phyloP scores from a whole-genome alignment of 805 yeast genomes.

The Metschnikowia drakensbergensis region DNA sequence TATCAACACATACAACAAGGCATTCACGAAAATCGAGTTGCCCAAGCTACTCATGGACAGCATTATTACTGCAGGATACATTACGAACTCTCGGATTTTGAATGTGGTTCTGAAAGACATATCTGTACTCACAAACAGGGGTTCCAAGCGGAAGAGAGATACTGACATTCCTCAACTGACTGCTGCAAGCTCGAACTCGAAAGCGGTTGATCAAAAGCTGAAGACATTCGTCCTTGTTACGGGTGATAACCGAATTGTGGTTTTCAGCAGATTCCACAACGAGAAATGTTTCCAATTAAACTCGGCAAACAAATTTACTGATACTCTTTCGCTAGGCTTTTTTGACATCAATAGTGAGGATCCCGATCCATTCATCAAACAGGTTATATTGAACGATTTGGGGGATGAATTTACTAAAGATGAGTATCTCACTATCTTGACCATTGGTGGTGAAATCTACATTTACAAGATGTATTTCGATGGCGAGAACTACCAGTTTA shows the following conservation, averaged over 20 bases:
- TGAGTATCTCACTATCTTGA: slow-evolving; percentile 65
- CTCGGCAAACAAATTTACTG: slow-evolving; percentile 46
- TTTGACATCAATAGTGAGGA: slow-evolving; percentile 50
- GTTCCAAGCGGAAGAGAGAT: slow-evolving; percentile 30
- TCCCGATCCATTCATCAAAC: slow-evolving; percentile 74
- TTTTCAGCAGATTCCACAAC: slow-evolving; percentile 53
- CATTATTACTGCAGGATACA: slow-evolving; percentile 67
- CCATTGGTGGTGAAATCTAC: slow-evolving; percentile 76
- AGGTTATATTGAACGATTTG: slow-evolving; percentile 55
- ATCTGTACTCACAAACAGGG: slow-evolving; percentile 23
- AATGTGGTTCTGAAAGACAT: slow-evolving; percentile 36
- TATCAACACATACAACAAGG: slow-evolving; percentile 37
- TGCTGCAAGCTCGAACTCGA: background rate
- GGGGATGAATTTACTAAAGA: slow-evolving; percentile 56
- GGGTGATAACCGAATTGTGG: slow-evolving; percentile 70
- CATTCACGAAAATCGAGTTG: slow-evolving; percentile 32
- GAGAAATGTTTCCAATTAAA: slow-evolving; percentile 53
- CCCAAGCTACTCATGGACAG: slow-evolving; percentile 42
- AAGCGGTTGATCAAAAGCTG: slow-evolving; percentile 24
- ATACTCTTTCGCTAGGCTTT: slow-evolving; percentile 38
- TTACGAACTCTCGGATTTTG: slow-evolving; percentile 49
- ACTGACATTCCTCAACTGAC: slow-evolving; percentile 4
- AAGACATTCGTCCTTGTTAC: slow-evolving; percentile 62
- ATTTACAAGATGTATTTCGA: slow-evolving; percentile 58
- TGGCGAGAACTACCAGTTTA: slow-evolving; percentile 39